Conservation (phyloP, 306 rosid species). For the Abrus pulchellus region DNA sequence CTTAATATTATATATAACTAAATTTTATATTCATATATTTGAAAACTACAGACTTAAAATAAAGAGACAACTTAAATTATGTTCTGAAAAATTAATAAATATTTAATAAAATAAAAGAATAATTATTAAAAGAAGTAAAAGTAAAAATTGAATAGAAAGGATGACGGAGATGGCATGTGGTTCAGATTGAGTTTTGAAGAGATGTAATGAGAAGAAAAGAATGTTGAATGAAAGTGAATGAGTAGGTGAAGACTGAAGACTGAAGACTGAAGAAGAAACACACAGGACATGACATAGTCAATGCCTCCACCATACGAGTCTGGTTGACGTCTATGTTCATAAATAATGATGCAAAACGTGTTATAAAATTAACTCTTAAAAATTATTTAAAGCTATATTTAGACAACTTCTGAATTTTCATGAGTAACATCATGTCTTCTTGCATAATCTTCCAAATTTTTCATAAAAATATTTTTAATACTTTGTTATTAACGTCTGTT, state of each 20-base stretch:
- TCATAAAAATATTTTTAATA: too few relatives aligned
- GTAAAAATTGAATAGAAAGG: slow-evolving; percentile 24
- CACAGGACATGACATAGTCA: slow-evolving; percentile 47
- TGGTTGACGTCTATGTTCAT: slow-evolving; percentile 1
- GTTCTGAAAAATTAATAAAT: too few relatives aligned
- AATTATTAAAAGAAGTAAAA: not conserved
- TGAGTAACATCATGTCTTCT: too few relatives aligned
- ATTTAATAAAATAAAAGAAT: too few relatives aligned
- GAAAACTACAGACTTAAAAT: too few relatives aligned
- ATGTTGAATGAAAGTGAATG: slow-evolving; percentile 62
- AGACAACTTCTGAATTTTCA: too few relatives aligned
- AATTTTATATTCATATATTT: too few relatives aligned
- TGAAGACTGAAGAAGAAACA: not conserved
- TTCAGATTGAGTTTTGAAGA: slow-evolving; percentile 66
- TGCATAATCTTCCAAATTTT: too few relatives aligned
- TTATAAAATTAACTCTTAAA: not conserved
- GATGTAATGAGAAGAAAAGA: slow-evolving; percentile 72
- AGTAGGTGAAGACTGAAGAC: slow-evolving; percentile 36
- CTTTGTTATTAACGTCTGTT: too few relatives aligned
- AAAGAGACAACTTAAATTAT: too few relatives aligned
- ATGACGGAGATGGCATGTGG: slow-evolving; percentile 57
- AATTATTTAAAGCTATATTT: not conserved
- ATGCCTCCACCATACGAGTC: slow-evolving; percentile 7
- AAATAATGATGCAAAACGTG: not conserved
- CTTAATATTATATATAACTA: too few relatives aligned